Conservation (phyloP, 768 basidiomycete genomes). For the Nidularia pulvinata region DNA sequence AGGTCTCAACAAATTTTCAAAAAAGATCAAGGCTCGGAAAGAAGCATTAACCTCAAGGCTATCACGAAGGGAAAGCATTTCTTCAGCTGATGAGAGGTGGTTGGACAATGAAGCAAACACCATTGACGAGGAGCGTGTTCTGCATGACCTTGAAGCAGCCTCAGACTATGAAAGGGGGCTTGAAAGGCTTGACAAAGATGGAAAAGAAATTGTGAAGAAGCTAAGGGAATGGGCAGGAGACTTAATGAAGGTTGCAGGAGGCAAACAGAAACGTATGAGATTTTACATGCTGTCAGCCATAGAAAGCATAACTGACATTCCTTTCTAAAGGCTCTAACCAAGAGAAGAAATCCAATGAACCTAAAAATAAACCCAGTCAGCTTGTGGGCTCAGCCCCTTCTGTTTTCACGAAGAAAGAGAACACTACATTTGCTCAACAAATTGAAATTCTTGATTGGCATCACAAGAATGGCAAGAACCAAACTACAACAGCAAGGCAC, state of each 20-base stretch:
- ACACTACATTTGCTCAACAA: slow-evolving; percentile 25
- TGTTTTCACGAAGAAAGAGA: slow-evolving; percentile 14
- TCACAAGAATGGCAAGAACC: slow-evolving; percentile 25
- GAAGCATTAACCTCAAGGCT: background rate
- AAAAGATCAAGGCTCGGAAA: background rate
- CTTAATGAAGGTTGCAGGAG: slow-evolving; percentile 2
- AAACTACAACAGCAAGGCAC: slow-evolving; percentile 24
- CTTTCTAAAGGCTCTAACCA: background rate
- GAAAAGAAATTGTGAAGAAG: slow-evolving; percentile 6
- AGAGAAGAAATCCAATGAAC: background rate
- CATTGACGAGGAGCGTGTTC: slow-evolving; percentile 1
- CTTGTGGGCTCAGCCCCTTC: background rate
- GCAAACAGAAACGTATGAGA: background rate
- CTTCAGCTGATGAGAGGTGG: background rate
- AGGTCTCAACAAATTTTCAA: background rate
- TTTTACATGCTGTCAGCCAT: background rate
- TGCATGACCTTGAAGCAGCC: slow-evolving; percentile 25
- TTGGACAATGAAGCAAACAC: background rate
- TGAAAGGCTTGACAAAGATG: slow-evolving; percentile 69
- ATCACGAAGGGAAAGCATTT: background rate
- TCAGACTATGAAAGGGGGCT: slow-evolving; percentile 75
- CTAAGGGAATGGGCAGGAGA: slow-evolving; percentile 6
- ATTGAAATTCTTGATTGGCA: slow-evolving; percentile 36
- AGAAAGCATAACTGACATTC: background rate
- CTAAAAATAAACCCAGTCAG: background rate